A percentile compares a stretch with the other conserved stretches of the same genome.
These are phyloP conservation scores for Saccharomycopsis schoenii DNA, from an alignment of 805 yeast species.

Conservation along the genomic window DNA sequence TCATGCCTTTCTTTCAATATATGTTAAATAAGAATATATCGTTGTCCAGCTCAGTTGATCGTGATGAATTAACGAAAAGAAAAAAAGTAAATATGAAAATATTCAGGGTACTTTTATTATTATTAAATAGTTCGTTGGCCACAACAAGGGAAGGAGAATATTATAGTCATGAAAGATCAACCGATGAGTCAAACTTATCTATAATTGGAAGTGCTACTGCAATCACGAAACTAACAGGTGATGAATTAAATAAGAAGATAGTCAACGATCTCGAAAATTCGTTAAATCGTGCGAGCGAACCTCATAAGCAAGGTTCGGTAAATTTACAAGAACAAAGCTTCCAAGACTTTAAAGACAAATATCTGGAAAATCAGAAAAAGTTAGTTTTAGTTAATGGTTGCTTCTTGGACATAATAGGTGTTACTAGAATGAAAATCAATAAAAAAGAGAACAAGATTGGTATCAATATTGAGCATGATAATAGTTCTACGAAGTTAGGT, in stretches of 20 bases:
- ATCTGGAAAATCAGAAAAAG: not conserved
- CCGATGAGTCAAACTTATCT: not conserved
- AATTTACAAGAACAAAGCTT: not conserved
- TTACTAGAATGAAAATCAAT: not conserved
- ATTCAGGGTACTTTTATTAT: constrained; percentile 50
- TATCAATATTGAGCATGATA: not conserved
- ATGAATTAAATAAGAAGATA: constrained; percentile 5
- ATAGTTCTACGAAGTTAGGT: not conserved
- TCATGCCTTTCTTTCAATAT: constrained; percentile 74
- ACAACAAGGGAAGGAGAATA: constrained; percentile 49
- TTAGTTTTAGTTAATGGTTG: not conserved
- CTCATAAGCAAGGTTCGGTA: not conserved
- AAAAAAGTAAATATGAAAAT: constrained; percentile 51
- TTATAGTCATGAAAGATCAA: constrained; percentile 15
- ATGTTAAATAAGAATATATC: constrained; percentile 58
- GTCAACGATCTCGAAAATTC: constrained; percentile 2
- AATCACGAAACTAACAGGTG: constrained; percentile 4
- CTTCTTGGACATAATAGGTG: not conserved
- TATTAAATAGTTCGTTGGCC: constrained; percentile 67
- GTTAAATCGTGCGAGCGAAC: not conserved
- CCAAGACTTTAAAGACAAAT: not conserved
- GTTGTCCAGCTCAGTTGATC: constrained; percentile 54
- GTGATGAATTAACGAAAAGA: constrained; percentile 67
- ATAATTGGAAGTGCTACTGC: not conserved
- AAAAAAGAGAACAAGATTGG: not conserved